Percentiles rank a stretch among this genome's conserved stretches.
phyloP scores from a whole-genome alignment of 2,329 filamentous ascomycete genomes.

The Aspergillus sp. region DNA sequence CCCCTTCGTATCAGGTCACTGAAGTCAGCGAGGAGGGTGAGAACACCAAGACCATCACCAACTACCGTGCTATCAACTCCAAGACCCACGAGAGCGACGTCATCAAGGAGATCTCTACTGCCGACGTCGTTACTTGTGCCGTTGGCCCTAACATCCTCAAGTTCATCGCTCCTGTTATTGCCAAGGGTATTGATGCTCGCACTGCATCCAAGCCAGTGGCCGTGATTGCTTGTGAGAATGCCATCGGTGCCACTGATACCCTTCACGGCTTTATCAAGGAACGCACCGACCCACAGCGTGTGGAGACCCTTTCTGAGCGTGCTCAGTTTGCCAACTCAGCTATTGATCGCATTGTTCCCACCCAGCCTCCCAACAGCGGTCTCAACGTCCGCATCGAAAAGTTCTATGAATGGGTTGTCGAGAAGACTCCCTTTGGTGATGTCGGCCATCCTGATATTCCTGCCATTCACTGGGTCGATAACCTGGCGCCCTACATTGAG shows the following conservation, averaged over 20 bases:
- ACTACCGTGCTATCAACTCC: constrained; percentile 97
- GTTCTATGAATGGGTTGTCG: constrained; percentile 99
- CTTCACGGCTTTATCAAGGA: constrained; percentile 77
- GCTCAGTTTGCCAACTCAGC: constrained; percentile 95
- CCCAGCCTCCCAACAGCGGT: constrained; percentile 73
- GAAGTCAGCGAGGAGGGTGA: constrained; percentile 86
- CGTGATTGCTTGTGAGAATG: constrained; percentile 97
- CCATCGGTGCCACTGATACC: constrained; percentile 88
- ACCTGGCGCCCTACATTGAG: constrained; percentile 94
- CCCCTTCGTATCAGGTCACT: constrained; percentile 80
- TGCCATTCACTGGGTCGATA: constrained; percentile 87
- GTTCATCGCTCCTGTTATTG: constrained; percentile 93
- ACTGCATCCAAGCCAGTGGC: constrained; percentile 64
- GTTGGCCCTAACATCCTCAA: constrained; percentile 94
- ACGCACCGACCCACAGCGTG: constrained; percentile 64
- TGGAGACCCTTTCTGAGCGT: constrained; percentile 64
- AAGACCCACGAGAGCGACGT: constrained; percentile 77
- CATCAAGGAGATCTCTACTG: constrained; percentile 77
- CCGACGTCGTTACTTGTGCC: constrained; percentile 91
- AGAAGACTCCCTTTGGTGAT: constrained; percentile 75
- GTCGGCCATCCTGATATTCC: constrained; percentile 68
- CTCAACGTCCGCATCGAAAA: constrained; percentile 94
- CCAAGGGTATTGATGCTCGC: constrained; percentile 83
- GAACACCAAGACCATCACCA: constrained; percentile 75
- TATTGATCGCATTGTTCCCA: constrained; percentile 96